These are phyloP conservation scores for Moesziomyces parantarcticus DNA, from an alignment of 1,284 basidiomycete species.

Conservation along the genomic window DNA sequence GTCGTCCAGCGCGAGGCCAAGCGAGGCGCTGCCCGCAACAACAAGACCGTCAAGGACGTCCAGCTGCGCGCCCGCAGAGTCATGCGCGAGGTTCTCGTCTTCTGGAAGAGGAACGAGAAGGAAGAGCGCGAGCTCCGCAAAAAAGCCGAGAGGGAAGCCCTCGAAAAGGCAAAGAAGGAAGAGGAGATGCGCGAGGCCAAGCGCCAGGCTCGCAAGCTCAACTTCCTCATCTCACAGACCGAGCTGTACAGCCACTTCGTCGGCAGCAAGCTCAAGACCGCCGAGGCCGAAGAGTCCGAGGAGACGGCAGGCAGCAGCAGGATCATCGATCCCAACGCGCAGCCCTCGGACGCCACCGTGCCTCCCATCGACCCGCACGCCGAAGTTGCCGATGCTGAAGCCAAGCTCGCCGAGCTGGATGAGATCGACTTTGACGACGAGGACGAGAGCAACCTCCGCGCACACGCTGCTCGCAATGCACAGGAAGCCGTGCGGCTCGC, in stretches of 20 bases:
- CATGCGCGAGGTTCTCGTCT: conserved; percentile 86
- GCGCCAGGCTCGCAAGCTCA: conserved; percentile 93
- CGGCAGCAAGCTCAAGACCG: conserved; percentile 95
- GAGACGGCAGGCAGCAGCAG: conserved; percentile 69
- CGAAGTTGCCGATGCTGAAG: conserved; percentile 64
- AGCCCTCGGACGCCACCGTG: conserved; percentile 54
- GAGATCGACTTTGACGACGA: conserved; percentile 97
- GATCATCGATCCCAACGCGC: conserved; percentile 44
- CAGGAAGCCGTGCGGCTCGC: conserved; percentile 88
- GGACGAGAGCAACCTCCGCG: conserved; percentile 87
- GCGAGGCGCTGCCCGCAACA: conserved; percentile 80
- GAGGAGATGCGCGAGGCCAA: conserved; percentile 97
- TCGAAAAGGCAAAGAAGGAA: conserved; percentile 78
- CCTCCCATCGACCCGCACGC: conserved; percentile 76
- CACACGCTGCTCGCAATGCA: conserved; percentile 88
- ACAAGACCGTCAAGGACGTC: conserved; percentile 86
- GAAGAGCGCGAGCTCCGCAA: conserved; percentile 87
- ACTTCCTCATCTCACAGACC: conserved; percentile 98
- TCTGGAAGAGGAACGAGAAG: conserved; percentile 98
- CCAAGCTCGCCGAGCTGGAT: conserved; percentile 70
- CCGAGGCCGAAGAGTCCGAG: conserved; percentile 84
- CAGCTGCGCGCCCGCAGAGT: conserved; percentile 87
- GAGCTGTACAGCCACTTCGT: conserved; percentile 99
- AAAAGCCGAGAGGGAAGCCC: conserved; percentile 81
- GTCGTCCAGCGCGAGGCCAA: conserved; percentile 83